Conservation (phyloP, 208 protist species). For the Tritrichomonas foetus region DNA sequence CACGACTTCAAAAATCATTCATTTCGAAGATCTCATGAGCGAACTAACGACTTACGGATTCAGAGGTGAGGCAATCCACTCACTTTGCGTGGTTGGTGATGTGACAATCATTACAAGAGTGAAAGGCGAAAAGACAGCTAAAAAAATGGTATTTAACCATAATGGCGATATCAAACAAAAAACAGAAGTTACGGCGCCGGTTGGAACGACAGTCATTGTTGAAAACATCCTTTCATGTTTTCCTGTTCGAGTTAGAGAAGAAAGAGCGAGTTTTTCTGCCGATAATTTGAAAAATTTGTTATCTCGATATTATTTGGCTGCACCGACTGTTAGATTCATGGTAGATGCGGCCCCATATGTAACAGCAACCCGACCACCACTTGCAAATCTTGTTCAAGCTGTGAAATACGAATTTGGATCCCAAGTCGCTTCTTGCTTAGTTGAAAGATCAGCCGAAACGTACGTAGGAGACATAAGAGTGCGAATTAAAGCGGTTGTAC, state of each 20-base stretch:
- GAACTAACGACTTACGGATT: constrained; percentile 79
- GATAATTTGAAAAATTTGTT: not conserved
- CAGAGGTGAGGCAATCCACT: constrained; percentile 86
- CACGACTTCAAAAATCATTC: constrained; percentile 65
- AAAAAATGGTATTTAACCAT: not conserved
- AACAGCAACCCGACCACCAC: not conserved
- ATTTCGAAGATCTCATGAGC: constrained; percentile 67
- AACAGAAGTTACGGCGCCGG: not conserved
- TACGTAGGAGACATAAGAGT: not conserved
- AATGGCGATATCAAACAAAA: not conserved
- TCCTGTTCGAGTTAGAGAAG: not conserved
- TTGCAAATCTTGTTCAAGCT: not conserved
- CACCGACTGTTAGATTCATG: not conserved
- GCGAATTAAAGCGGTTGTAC: not conserved
- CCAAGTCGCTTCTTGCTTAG: not conserved
- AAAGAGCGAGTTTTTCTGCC: not conserved
- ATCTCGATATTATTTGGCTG: not conserved
- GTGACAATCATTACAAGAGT: not conserved
- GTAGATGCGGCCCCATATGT: not conserved
- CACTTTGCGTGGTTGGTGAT: constrained; percentile 57
- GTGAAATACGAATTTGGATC: not conserved
- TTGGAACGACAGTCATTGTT: not conserved
- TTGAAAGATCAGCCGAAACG: not conserved
- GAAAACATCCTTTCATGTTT: not conserved
- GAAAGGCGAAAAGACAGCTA: not conserved